Percentiles rank a stretch among this genome's conserved stretches.
Evolutionary conservation across 2,329 filamentous ascomycete genomes (phyloP).

Genomic region (Knufia petricola): DNA sequence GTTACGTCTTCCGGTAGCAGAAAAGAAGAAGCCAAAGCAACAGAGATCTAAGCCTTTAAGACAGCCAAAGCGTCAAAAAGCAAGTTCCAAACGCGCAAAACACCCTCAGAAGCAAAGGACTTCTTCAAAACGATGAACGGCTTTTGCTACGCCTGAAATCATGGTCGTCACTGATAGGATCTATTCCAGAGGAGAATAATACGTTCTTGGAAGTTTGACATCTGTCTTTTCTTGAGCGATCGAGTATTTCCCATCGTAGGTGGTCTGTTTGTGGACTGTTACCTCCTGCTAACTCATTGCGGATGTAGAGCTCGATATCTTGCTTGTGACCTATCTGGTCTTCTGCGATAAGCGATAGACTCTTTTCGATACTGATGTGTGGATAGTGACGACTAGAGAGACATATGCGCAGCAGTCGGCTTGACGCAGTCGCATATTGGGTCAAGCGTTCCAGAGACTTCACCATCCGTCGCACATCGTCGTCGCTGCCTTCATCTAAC

Average conservation of each 20-base stretch:
- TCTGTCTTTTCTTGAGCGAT: no score
- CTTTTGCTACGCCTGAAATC: no score
- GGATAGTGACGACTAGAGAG: slow-evolving; percentile 40
- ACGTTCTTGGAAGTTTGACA: no score
- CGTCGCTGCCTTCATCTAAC: slow-evolving; percentile 38
- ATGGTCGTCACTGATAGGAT: no score
- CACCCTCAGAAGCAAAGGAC: no score
- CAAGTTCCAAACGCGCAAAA: no score
- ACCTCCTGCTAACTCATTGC: neutral
- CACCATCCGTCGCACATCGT: slow-evolving; percentile 31
- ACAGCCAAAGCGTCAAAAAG: no score
- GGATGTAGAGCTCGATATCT: slow-evolving; percentile 30
- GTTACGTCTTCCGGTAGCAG: no score
- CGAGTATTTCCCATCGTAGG: slow-evolving; percentile 3
- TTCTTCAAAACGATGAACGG: no score
- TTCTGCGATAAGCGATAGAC: slow-evolving; percentile 28
- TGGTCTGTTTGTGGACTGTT: neutral
- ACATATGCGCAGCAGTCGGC: slow-evolving; percentile 26
- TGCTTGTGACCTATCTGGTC: slow-evolving; percentile 26
- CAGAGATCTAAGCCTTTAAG: no score
- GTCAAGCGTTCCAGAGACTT: slow-evolving; percentile 29
- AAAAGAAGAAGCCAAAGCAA: no score
- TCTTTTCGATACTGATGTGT: slow-evolving; percentile 27
- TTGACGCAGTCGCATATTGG: slow-evolving; percentile 12
- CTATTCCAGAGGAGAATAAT: no score